A percentile compares a stretch with the other conserved stretches of the same genome.
Evolutionary conservation across 2,329 filamentous ascomycete species (phyloP).

Genomic region (Orbilia oligospora): DNA sequence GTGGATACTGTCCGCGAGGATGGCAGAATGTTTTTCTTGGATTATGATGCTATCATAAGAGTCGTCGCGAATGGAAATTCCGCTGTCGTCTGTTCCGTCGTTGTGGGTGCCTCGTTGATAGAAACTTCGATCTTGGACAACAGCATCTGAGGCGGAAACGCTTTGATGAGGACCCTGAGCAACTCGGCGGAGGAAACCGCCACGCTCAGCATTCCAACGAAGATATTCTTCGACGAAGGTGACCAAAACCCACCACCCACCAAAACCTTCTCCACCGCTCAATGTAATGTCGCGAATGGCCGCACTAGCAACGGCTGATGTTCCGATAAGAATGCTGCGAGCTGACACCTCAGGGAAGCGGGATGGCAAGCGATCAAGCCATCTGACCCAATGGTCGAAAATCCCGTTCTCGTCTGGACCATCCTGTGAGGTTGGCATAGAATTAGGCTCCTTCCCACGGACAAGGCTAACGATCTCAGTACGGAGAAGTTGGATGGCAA

Average conservation of each 20-base stretch:
- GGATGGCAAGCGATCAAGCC: slow-evolving; percentile 77
- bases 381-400: slow-evolving; percentile 82
- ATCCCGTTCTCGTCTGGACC: slow-evolving; percentile 73
- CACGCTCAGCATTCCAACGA: slow-evolving; percentile 87
- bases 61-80: slow-evolving; percentile 58
- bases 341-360: slow-evolving; percentile 82
- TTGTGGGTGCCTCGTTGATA: slow-evolving; percentile 30
- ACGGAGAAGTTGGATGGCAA: slow-evolving; percentile 65
- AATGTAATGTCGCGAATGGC: slow-evolving; percentile 87
- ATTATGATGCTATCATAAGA: slow-evolving; percentile 60
- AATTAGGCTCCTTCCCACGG: slow-evolving; percentile 67
- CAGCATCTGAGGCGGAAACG: background rate
- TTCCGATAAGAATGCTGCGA: slow-evolving; percentile 80
- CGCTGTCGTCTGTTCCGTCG: slow-evolving; percentile 55
- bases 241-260: slow-evolving; percentile 95
- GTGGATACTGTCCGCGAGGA: slow-evolving; percentile 33
- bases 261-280: slow-evolving; percentile 82
- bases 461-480: slow-evolving; percentile 77
- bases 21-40: slow-evolving; percentile 50
- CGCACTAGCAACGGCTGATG: slow-evolving; percentile 81
- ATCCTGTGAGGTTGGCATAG: slow-evolving; percentile 61
- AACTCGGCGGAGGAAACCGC: slow-evolving; percentile 80
- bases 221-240: slow-evolving; percentile 97
- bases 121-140: slow-evolving; percentile 17
- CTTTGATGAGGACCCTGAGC: slow-evolving; percentile 39